Conservation (phyloP, 768 basidiomycete genomes). For the Cystofilobasidium capitatum region DNA sequence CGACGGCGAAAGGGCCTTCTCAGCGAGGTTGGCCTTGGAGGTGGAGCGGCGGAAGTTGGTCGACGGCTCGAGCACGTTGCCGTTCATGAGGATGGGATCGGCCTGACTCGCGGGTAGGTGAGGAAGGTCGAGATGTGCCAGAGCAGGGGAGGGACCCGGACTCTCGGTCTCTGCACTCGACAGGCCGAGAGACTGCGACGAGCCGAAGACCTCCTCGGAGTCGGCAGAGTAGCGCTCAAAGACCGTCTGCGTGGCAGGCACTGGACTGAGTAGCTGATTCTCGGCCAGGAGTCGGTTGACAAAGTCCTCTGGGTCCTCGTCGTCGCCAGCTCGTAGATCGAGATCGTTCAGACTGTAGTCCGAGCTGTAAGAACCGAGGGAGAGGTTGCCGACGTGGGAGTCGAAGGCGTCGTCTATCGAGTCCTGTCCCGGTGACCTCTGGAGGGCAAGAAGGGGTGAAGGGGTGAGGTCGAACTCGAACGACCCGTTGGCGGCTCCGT, state of each 20-base stretch:
- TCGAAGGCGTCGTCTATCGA: neutral
- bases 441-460: neutral
- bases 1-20: neutral
- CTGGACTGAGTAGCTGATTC: neutral
- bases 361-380: neutral
- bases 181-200: neutral
- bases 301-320: constrained; percentile 10
- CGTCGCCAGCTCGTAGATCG: neutral
- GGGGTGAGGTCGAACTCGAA: constrained; percentile 10
- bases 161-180: neutral
- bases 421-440: neutral
- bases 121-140: constrained; percentile 5
- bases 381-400: neutral
- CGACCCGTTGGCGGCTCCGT: neutral
- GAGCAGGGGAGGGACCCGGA: neutral
- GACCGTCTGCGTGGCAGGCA: neutral
- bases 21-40: neutral
- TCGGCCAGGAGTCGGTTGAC: constrained; percentile 2
- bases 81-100: constrained; percentile 20
- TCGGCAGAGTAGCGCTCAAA: constrained; percentile 6
- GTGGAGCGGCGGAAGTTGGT: neutral
- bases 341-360: neutral
- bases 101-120: constrained; percentile 2
- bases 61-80: constrained; percentile 13
- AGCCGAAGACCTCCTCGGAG: neutral